Base-by-base conservation (phyloP, 2,329 filamentous ascomycete species). In the Fusarium sp. region DNA sequence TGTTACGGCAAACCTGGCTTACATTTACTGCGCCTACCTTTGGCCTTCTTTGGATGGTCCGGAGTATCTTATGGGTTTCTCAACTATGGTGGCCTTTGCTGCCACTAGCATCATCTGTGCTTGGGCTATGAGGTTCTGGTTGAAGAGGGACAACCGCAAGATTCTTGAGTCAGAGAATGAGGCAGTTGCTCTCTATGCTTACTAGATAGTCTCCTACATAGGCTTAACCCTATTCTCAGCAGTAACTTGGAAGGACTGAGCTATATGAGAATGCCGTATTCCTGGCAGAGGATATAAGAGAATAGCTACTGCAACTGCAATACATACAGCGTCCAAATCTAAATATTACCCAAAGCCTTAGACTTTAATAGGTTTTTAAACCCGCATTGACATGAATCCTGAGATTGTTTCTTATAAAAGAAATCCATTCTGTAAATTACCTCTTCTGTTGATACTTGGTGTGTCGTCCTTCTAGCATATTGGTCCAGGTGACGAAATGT, bases 21-120 rank as follows among this genome's bases (percentile, higher is more conserved):
- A 84, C 70, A 82, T 85, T 45, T 86, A 84, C 73, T 83, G 83
- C 11, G 82, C 83, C 4, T 85, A 85, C 63, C 75, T 86, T 4
- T 85, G 83, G 82, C 82, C 82, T 12, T 56, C 49, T 2, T 46
- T 55, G 8, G 60, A 67, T 45, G 55, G 40, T 1, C 64, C 64
- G 2, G 41, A 22, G 8, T 67, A 67, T 27, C 10, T 49, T 12
- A 66, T 59, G 63, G 63, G 63, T 1, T 67, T 67, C 38, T 58
- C 59, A 4, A 52, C 48, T 8, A 67, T 67, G 63, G 63, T 67
- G 13, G 63, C 38, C 0, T 64, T 67, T 52, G 63, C 63, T 13
- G 55, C 43, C 2, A 47, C 60, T 7, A 71, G 67, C 10, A 74
- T 74, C 18, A 47, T 70, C 9, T 71, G 71, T 22, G 68, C 69